Evolutionary conservation across 371 early-diverging fungal species (phyloP), one percentile per base, ranked within the genome.

Genomic region (Mortierella sp.): DNA sequence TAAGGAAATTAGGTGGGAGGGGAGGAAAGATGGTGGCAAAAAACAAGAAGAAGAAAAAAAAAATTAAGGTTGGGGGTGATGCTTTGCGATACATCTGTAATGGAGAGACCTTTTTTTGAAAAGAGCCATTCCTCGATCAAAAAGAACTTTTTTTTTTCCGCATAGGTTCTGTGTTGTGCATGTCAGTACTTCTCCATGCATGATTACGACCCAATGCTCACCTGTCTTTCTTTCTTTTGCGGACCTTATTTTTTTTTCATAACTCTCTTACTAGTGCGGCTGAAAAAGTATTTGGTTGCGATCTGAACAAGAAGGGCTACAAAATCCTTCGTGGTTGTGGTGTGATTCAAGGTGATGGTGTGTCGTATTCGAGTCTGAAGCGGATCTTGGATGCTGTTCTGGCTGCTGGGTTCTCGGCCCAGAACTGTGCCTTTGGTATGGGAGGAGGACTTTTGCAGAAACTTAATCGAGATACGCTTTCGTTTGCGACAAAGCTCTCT

Each of bases 321-420:
- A 92, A 90, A 81, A 89, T 88, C 21, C 58, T 81, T 21, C 72
- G 72, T 1, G 86, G 86, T 5, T 88, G 86, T 44, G 84, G 89
- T 53, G 91, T 95, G 28, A 92, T 95, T 65, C 95, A 95, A 70
- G 95, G 96, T 50, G 96, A 95, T 67, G 94, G 91, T 19, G 87
- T 95, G 29, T 87, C 80, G n/a, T 75, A 82, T 43, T 48, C 64
- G 2, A 74, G 84, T 4, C 65, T 94, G 28, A 55, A 61, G 12
- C 52, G 44, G 6, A 92, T 95, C 43, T 72, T 93, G 51, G 80
- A 71, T 1, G 90, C 88, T 1, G 86, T 90, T 21, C 50, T 77
- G 47, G 74, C 68, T 1, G 89, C 80, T 0, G 90, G 90, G 11
- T 95, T 80, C 71, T 73, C 92, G 12, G 90, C 92, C 23, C 86